Conservation (phyloP, 805 yeast genomes). For the Isabelozyma pseudorhagii region DNA sequence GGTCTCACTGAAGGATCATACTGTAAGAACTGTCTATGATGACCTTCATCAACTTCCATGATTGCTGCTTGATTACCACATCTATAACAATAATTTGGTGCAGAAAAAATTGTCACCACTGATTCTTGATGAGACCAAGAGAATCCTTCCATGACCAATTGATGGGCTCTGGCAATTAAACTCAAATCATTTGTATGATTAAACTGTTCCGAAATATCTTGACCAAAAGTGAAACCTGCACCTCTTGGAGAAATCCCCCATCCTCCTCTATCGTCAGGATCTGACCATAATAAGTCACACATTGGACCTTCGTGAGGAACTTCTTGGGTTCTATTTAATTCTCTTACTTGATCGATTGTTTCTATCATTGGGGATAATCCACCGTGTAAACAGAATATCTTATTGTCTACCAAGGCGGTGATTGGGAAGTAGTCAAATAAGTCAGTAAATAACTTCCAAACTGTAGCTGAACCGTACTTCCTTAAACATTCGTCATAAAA, state of each 20-base stretch:
- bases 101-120: constrained; percentile 91
- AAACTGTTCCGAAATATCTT: constrained; percentile 89
- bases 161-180: constrained; percentile 92
- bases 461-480: constrained; percentile 88
- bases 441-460: constrained; percentile 91
- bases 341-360: constrained; percentile 88
- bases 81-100: constrained; percentile 95
- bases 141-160: constrained; percentile 96
- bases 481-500: constrained; percentile 94
- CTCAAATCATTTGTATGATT: constrained; percentile 85
- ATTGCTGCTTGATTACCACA: constrained; percentile 98
- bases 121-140: constrained; percentile 93
- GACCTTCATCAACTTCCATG: constrained; percentile 96
- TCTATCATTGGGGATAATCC: constrained; percentile 94
- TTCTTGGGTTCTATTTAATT: constrained; percentile 87
- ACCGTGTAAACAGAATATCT: constrained; percentile 90
- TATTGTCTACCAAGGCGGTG: constrained; percentile 88
- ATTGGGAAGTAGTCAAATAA: constrained; percentile 90
- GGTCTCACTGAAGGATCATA: constrained; percentile 97
- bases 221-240: constrained; percentile 98
- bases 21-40: constrained; percentile 86
- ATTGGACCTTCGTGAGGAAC: constrained; percentile 98
- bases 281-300: constrained; percentile 96
- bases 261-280: constrained; percentile 96
- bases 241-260: constrained; percentile 99